phyloP scores from a whole-genome alignment of 495 filamentous ascomycete species.

The Aspergillus baeticus region DNA sequence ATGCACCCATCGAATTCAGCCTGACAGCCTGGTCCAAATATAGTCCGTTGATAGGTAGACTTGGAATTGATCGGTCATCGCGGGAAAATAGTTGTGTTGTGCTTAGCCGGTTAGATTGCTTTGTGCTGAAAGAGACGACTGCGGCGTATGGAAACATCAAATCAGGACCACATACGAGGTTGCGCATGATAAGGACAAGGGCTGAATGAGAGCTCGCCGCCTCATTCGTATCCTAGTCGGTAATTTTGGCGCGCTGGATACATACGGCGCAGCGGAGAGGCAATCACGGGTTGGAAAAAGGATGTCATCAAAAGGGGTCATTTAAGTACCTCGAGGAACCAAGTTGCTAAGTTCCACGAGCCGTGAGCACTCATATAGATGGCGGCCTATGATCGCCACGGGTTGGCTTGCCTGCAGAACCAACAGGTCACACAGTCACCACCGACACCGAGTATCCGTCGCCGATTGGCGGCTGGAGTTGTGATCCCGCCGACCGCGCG shows the following conservation, averaged over 20 bases:
- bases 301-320: neutral
- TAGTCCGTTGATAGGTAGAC: neutral
- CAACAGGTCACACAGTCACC: conserved; percentile 14
- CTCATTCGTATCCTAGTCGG: neutral
- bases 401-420: conserved; percentile 11
- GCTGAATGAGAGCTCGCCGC: neutral
- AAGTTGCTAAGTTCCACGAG: conserved; percentile 6
- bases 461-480: conserved; percentile 14
- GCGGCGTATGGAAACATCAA: neutral
- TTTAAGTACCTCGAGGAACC: neutral
- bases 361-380: conserved; percentile 2
- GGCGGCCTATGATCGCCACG: conserved; percentile 17
- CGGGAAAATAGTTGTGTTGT: neutral
- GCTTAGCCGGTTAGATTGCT: neutral
- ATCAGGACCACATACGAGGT: neutral
- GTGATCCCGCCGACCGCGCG: conserved; percentile 14
- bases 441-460: conserved; percentile 2
- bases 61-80: neutral
- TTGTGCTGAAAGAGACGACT: neutral
- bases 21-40: neutral
- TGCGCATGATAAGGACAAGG: neutral
- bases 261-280: neutral
- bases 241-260: neutral
- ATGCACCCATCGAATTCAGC: neutral
- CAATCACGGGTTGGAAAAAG: neutral